Conservation (phyloP, 768 basidiomycete species). For the Neoboletus brunneissimus region DNA sequence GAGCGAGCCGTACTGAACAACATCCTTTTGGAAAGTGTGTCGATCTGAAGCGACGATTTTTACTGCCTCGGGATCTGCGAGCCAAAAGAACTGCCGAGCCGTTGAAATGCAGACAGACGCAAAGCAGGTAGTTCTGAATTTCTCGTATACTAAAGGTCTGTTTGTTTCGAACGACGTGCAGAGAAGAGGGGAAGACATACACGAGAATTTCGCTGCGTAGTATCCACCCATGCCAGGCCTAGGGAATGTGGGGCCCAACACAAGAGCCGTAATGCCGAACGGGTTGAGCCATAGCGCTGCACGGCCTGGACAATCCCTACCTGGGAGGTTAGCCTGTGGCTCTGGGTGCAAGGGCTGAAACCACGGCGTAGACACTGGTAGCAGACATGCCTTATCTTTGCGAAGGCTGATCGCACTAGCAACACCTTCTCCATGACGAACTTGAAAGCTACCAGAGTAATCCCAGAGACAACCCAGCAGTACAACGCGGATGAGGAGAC, state of each 20-base stretch:
- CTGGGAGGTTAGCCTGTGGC: background rate
- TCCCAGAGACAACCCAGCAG: constrained; percentile 6
- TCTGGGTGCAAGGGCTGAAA: background rate
- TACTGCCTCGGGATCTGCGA: constrained; percentile 44
- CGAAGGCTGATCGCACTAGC: constrained; percentile 11
- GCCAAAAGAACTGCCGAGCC: constrained; percentile 37
- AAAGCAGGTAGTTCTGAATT: constrained; percentile 39
- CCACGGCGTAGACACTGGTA: background rate
- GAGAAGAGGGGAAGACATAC: constrained; percentile 25
- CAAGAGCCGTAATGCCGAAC: constrained; percentile 25
- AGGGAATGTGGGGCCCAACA: constrained; percentile 35
- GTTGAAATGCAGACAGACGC: constrained; percentile 35
- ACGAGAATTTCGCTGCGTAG: constrained; percentile 34
- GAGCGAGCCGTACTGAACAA: constrained; percentile 37
- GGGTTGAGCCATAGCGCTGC: constrained; percentile 33
- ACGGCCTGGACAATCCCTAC: constrained; percentile 22
- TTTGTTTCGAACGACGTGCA: background rate
- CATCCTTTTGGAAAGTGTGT: constrained; percentile 40
- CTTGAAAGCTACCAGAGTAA: constrained; percentile 10
- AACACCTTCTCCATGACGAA: constrained; percentile 3
- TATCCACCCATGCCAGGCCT: constrained; percentile 33
- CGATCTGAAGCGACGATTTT: constrained; percentile 35
- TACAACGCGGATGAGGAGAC: background rate
- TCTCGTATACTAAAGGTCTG: constrained; percentile 33
- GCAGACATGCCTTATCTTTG: constrained; percentile 15